Base-by-base conservation (phyloP, 805 yeast genomes). In the Aciculoconidium aculeatum region DNA sequence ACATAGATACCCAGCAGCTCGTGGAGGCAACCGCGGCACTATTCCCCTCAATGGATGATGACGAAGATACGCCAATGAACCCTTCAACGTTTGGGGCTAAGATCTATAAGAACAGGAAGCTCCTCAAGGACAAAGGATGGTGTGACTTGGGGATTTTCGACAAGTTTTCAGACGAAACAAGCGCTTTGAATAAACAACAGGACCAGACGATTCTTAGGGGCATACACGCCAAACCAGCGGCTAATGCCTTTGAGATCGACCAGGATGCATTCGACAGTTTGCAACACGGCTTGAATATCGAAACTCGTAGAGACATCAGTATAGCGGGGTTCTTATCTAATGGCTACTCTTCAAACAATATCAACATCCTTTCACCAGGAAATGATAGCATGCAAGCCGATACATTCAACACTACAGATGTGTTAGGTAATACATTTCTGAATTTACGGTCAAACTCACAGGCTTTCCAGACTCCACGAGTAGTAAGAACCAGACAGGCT, bases 381-480 rank as follows among this genome's bases (percentile, higher is more conserved):
- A 49, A 47, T 23, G 55, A 57, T 23, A 57, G 56, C 31, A 47
- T 55, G 39, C 49, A 50, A 7, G 59, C 55, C 15, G 69, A 63
- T 26, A 35, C 56, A 8, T 57, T 53, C 20, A 55, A 47, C 32
- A 48, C 61, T 6, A 44, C 58, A 3, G 46, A 55, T 4, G 53
- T 48, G 23, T 54, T 48, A 25, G 27, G 43, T 32, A 47, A 47
- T 30, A 50, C 58, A 2, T 55, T 54, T 30, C 26, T 44, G 31
- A 45, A 44, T 25, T 14, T 42, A 14, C 27, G 51, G 13, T 26
- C 43, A 32, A 41, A 34, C 32, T 43, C 46, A 21, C n/a, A n/a
- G n/a, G n/a, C n/a, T n/a, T 40, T 55, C 12, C 68, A 62, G 35
- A 64, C 70, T 7, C 70, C 70, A 1, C 33, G 65, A 21, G 36